phyloP scores from a whole-genome alignment of 805 yeast species.

The Candida pseudofarinosa region DNA sequence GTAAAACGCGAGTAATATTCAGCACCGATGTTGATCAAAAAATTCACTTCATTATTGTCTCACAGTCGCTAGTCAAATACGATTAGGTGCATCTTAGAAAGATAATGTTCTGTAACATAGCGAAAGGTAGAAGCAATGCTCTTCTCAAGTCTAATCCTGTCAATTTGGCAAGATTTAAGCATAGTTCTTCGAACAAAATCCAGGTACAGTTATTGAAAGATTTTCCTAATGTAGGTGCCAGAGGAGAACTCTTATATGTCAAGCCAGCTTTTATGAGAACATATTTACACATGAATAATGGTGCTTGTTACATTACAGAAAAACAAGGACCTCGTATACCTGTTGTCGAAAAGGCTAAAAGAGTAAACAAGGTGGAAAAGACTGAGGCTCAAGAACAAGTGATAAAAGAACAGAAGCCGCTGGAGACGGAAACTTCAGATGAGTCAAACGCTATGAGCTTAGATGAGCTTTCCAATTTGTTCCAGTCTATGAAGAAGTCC shows the following conservation, averaged over 20 bases:
- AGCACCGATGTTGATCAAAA: neutral
- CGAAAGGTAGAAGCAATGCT: neutral
- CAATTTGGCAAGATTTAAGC: neutral
- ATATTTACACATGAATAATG: slow-evolving; percentile 62
- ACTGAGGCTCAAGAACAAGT: slow-evolving; percentile 4
- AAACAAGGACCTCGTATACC: slow-evolving; percentile 36
- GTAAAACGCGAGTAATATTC: neutral
- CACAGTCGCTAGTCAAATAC: no score
- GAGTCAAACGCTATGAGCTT: slow-evolving; percentile 28
- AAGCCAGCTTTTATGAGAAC: slow-evolving; percentile 82
- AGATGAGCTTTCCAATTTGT: slow-evolving; percentile 35
- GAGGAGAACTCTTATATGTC: slow-evolving; percentile 73
- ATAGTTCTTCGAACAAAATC: slow-evolving; percentile 34
- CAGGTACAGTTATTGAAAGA: slow-evolving; percentile 74
- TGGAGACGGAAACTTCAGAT: slow-evolving; percentile 5
- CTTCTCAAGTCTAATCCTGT: neutral
- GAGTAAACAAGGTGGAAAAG: slow-evolving; percentile 8
- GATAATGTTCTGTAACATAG: neutral
- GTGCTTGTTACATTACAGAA: slow-evolving; percentile 62
- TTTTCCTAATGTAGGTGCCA: slow-evolving; percentile 56
- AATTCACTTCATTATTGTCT: neutral
- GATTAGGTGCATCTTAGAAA: no score
- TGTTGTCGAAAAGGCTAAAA: slow-evolving; percentile 25
- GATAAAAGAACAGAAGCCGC: slow-evolving; percentile 6
- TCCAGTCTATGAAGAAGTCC: slow-evolving; percentile 23